Conservation (phyloP, 805 yeast genomes). For the Yamadazyma kitorensis region DNA sequence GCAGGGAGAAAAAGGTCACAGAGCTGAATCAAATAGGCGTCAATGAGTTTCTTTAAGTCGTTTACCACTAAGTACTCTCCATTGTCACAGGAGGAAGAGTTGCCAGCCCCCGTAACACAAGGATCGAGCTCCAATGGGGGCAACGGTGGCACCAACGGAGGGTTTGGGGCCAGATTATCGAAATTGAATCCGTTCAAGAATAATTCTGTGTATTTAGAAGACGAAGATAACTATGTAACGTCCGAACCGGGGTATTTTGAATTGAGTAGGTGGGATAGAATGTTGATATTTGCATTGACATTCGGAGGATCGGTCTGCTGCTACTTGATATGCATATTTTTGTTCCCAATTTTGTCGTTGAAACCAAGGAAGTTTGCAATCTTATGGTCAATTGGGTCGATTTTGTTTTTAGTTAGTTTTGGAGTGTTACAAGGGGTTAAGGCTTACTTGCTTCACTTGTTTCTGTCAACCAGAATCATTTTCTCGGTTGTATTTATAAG, state of each 20-base stretch:
- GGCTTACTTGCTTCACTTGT: conserved; percentile 39
- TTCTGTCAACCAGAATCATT: conserved; percentile 38
- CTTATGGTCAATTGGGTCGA: conserved; percentile 47
- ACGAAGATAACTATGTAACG: conserved; percentile 42
- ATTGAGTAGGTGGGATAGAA: conserved; percentile 45
- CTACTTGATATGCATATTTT: conserved; percentile 40
- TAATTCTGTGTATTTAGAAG: conserved; percentile 38
- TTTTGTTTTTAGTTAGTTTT: conserved; percentile 44
- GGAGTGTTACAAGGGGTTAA: conserved; percentile 44
- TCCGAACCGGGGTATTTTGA: conserved; percentile 43
- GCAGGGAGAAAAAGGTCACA: no score
- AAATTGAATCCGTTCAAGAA: conserved; percentile 39
- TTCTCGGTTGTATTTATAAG: conserved; percentile 38
- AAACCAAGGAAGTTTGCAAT: conserved; percentile 46
- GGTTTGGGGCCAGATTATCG: conserved; percentile 29
- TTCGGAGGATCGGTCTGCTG: conserved; percentile 42
- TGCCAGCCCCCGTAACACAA: conserved; percentile 40
- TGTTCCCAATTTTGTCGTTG: conserved; percentile 40
- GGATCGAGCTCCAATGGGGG: conserved; percentile 6
- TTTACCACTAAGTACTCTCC: conserved; percentile 28
- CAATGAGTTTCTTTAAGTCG: conserved; percentile 40
- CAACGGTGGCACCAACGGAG: conserved; percentile 1
- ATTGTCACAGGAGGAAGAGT: conserved; percentile 31
- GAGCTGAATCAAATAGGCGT: no score
- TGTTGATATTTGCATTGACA: conserved; percentile 43